A percentile compares a stretch with the other conserved stretches of the same genome.
Conservation (phyloP, 2,329 filamentous ascomycete species). For the Zymoseptoria pseudotritici region DNA sequence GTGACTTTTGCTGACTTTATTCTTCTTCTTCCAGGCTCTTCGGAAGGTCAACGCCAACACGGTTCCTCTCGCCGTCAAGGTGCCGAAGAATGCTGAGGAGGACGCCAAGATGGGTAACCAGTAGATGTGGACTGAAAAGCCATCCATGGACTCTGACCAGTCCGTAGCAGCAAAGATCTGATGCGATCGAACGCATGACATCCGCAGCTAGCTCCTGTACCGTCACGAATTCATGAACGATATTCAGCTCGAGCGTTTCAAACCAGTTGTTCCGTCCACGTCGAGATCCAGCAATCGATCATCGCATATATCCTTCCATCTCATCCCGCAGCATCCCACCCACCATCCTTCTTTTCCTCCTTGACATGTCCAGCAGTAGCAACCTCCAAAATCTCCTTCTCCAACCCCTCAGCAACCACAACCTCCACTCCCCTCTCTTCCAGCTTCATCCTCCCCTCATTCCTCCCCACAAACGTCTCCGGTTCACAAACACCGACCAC, state of each 20-base stretch:
- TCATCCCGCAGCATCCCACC: background rate
- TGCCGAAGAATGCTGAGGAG: slow-evolving; percentile 48
- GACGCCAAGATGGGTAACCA: slow-evolving; percentile 44
- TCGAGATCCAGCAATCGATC: no score
- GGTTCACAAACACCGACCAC: slow-evolving; percentile 87
- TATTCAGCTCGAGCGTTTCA: background rate
- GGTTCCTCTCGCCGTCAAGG: slow-evolving; percentile 45
- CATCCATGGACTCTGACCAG: background rate
- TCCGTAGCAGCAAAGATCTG: background rate
- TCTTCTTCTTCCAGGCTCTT: slow-evolving; percentile 37
- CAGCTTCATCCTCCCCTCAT: slow-evolving; percentile 64
- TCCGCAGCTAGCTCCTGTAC: background rate
- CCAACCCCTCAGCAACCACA: slow-evolving; percentile 64
- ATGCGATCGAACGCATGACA: background rate
- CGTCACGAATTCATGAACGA: background rate
- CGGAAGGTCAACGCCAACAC: slow-evolving; percentile 45
- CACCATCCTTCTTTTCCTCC: background rate
- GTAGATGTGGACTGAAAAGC: background rate
- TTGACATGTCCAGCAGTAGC: slow-evolving; percentile 70
- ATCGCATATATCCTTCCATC: no score
- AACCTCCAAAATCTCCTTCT: slow-evolving; percentile 71
- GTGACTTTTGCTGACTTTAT: slow-evolving; percentile 23
- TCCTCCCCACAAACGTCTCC: slow-evolving; percentile 78
- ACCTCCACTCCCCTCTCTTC: slow-evolving; percentile 66
- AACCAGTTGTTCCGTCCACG: background rate